Evolutionary conservation across 2,329 filamentous ascomycete species (phyloP), one percentile per base, ranked within the genome.

Genomic region (Aspergillus sp.): DNA sequence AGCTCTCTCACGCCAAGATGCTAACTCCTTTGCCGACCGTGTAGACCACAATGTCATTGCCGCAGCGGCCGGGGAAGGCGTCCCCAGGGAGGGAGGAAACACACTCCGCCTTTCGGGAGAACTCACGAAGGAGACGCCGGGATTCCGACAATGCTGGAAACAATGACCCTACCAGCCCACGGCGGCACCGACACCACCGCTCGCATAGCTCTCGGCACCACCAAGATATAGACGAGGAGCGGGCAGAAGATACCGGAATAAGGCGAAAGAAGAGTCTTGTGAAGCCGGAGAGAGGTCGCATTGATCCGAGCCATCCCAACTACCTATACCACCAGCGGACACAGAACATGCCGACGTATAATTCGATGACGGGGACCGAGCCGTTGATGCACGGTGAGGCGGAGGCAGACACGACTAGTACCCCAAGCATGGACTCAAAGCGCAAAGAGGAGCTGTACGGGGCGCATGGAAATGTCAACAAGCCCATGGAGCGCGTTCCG

Each of bases 321-420:
- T 99, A 97, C 74, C 87, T 97, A 79, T 99, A 99, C 78, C 89
- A 92, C 68, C 91, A 96, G 76, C 93, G 97, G 85, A 93, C 96
- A 9, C 91, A 93, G 71, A 91, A 94, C 66, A 97, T 99, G 93
- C 85, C 89, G 59, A 90, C 93, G 5, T 83, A 92, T 66, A 95
- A 96, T 0, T 98, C 95, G 0, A 91, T 92, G 7, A 98, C 95
- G 0, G 95, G 95, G 63, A 91, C 96, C 69, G 93, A 98, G 70
- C 92, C 93, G 3, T 87, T 96, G 56, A 79, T 91, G 58, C 94
- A 97, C 76, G 90, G 92, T 62, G 78, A 82, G 54, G 80, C 78
- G 19, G 76, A 76, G 61, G 74, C 74, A 2, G 82, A 84, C 60
- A 88, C 84, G 0, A 75, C 84, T 64, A 85, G 83, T 71, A 85